phyloP scores from a whole-genome alignment of 75 land plant genomes.

The Cunninghamia lanceolata region DNA sequence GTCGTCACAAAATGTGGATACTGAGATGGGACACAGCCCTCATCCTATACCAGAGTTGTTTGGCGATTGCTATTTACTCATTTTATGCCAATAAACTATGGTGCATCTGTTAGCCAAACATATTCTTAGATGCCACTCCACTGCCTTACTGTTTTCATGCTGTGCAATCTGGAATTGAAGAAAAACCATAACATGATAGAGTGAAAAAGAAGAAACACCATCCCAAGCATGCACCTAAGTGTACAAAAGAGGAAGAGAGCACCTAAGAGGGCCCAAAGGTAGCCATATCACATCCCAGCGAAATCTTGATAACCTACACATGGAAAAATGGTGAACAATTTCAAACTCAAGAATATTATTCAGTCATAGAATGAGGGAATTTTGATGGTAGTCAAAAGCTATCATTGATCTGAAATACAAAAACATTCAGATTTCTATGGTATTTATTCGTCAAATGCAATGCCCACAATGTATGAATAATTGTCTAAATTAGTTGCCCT shows the following conservation, averaged over 20 bases:
- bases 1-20: no score
- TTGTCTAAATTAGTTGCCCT: not conserved
- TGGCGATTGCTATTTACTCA: not conserved
- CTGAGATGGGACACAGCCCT: no score
- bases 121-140: not conserved
- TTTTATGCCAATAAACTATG: not conserved
- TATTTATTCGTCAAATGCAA: not conserved
- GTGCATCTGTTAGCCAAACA: not conserved
- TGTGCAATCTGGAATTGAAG: not conserved
- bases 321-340: not conserved
- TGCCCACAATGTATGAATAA: not conserved
- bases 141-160: not conserved
- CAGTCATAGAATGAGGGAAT: not conserved
- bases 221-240: not conserved
- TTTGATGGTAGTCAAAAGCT: not conserved
- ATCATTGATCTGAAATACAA: not conserved
- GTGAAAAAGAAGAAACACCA: not conserved
- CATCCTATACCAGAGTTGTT: no score
- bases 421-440: not conserved
- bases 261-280: constrained; percentile 62
- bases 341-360: not conserved
- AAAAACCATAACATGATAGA: not conserved
- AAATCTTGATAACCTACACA: constrained; percentile 49
- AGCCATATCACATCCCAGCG: constrained; percentile 71
- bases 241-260: not conserved